Evolutionary conservation across 208 protist genomes (phyloP).

Genomic region (Acanthamoeba rhysodes): DNA sequence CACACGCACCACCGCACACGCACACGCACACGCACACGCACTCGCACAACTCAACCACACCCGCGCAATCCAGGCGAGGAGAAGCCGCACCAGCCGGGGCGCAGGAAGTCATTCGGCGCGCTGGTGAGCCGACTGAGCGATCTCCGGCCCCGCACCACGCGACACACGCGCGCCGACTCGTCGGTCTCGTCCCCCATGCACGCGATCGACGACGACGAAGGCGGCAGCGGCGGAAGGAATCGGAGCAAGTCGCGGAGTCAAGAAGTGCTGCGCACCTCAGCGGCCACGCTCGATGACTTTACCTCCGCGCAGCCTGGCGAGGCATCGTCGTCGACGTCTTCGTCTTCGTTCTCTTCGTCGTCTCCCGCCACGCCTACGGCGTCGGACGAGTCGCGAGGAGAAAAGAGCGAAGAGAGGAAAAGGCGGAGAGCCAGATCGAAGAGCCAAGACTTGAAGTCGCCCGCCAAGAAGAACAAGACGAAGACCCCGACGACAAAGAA

Average conservation of each 20-base stretch:
- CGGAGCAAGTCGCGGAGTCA: neutral
- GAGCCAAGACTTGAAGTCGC: neutral
- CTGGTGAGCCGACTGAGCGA: slow-evolving; percentile 7
- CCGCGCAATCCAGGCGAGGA: neutral
- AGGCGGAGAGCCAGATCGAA: neutral
- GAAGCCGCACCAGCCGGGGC: neutral
- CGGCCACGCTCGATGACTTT: neutral
- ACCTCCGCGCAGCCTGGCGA: neutral
- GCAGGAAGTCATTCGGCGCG: neutral
- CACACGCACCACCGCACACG: too few species aligned
- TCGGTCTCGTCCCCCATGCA: neutral
- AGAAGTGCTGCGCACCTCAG: neutral
- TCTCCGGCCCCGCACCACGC: neutral
- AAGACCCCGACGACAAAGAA: too few species aligned
- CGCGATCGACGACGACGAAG: neutral
- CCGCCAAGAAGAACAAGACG: too few species aligned
- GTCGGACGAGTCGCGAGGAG: neutral
- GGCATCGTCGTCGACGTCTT: neutral
- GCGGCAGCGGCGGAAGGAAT: neutral
- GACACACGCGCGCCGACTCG: neutral
- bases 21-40: too few species aligned
- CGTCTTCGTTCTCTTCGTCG: neutral
- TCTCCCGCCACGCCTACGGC: neutral
- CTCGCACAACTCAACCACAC: too few species aligned
- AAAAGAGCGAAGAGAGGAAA: neutral